Conservation (phyloP, 169 alveolate species). For the Fabrea salina region DNA sequence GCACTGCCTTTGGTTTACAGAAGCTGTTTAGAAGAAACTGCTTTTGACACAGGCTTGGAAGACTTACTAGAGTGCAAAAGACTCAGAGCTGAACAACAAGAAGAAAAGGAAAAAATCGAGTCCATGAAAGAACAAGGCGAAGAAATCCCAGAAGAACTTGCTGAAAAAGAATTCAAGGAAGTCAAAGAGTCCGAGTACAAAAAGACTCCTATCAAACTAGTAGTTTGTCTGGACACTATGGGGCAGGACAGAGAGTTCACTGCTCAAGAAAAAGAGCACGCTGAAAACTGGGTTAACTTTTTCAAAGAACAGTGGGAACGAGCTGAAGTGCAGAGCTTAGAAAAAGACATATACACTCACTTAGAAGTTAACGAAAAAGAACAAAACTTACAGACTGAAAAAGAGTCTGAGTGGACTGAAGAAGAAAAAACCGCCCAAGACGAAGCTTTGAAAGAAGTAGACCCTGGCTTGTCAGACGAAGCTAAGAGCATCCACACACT, state of each 20-base stretch:
- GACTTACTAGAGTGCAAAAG: slow-evolving; percentile 47
- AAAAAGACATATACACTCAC: slow-evolving; percentile 34
- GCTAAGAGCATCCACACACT: neutral
- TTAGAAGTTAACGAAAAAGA: neutral
- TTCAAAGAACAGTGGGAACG: slow-evolving; percentile 42
- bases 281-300: slow-evolving; percentile 42
- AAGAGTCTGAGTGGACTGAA: slow-evolving; percentile 26
- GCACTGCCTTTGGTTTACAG: slow-evolving; percentile 63
- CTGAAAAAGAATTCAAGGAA: slow-evolving; percentile 47
- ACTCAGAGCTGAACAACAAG: slow-evolving; percentile 65
- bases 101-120: slow-evolving; percentile 43
- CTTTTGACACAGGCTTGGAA: slow-evolving; percentile 62
- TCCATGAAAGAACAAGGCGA: slow-evolving; percentile 43
- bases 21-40: slow-evolving; percentile 56
- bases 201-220: slow-evolving; percentile 49
- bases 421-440: slow-evolving; percentile 2
- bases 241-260: slow-evolving; percentile 71
- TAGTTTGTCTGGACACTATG: slow-evolving; percentile 69
- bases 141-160: slow-evolving; percentile 60
- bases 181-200: slow-evolving; percentile 50
- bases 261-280: slow-evolving; percentile 53
- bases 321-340: slow-evolving; percentile 35
- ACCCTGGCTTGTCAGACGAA: neutral
- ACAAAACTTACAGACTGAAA: neutral
- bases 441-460: neutral